phyloP scores from a whole-genome alignment of 1,139 yeast species.

The Citeromyces hawaiiensis region DNA sequence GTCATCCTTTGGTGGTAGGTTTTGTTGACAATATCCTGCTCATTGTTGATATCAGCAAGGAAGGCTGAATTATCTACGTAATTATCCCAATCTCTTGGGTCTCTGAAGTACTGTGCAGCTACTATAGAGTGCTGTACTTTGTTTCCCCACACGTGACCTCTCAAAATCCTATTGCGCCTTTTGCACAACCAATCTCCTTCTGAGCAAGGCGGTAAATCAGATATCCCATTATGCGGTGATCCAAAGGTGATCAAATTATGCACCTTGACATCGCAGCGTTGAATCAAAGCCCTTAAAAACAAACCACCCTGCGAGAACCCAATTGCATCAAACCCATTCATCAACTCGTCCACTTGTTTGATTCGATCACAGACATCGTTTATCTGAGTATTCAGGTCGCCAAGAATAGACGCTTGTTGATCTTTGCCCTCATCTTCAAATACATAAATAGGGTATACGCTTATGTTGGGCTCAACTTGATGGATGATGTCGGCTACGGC shows the following conservation, averaged over 20 bases:
- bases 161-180: slow-evolving; percentile 38
- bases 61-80: slow-evolving; percentile 14
- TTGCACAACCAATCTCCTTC: slow-evolving; percentile 49
- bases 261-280: slow-evolving; percentile 39
- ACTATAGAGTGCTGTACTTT: slow-evolving; percentile 44
- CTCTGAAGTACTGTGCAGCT: slow-evolving; percentile 71
- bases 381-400: slow-evolving; percentile 39
- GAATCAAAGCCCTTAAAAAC: slow-evolving; percentile 51
- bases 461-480: slow-evolving; percentile 33
- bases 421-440: slow-evolving; percentile 38
- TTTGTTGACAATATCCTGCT: slow-evolving; percentile 31
- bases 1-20: slow-evolving; percentile 29
- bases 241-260: slow-evolving; percentile 60
- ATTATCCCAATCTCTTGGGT: slow-evolving; percentile 20
- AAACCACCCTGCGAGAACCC: slow-evolving; percentile 84
- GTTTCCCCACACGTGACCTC: slow-evolving; percentile 46
- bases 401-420: slow-evolving; percentile 40
- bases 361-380: slow-evolving; percentile 20
- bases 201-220: slow-evolving; percentile 53
- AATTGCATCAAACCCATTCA: slow-evolving; percentile 54
- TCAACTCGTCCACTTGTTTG: slow-evolving; percentile 9
- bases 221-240: slow-evolving; percentile 70
- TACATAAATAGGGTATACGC: slow-evolving; percentile 38
- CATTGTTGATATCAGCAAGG: slow-evolving; percentile 60
- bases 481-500: slow-evolving; percentile 29